phyloP scores from a whole-genome alignment of 2,329 filamentous ascomycete species.

The Fusarium tjaetaba region DNA sequence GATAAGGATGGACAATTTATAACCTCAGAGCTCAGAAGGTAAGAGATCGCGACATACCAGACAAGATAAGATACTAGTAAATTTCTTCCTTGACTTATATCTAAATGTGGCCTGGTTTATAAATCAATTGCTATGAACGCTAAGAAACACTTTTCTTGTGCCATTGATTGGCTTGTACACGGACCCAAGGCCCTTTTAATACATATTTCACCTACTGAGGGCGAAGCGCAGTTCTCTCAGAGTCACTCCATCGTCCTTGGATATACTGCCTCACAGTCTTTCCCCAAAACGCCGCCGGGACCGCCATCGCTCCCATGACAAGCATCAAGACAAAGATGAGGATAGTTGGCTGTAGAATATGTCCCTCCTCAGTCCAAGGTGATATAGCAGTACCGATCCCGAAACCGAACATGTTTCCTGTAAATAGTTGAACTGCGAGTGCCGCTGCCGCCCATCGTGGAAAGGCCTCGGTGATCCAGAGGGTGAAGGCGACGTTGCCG shows the following conservation, averaged over 20 bases:
- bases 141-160: not conserved
- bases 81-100: accelerated
- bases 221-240: slow-evolving; percentile 25
- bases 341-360: slow-evolving; percentile 16
- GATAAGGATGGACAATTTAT: not conserved
- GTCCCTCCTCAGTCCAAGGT: not conserved
- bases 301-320: slow-evolving; percentile 16
- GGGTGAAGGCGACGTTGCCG: slow-evolving; percentile 26
- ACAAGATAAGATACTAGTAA: accelerated
- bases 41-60: accelerated
- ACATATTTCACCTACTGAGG: not conserved
- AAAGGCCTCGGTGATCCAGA: slow-evolving; percentile 35
- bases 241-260: slow-evolving; percentile 33
- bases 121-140: not conserved
- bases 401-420: slow-evolving; percentile 21
- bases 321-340: slow-evolving; percentile 13
- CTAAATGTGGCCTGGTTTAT: accelerated
- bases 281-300: slow-evolving; percentile 34
- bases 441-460: slow-evolving; percentile 26
- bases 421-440: slow-evolving; percentile 20
- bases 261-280: slow-evolving; percentile 31
- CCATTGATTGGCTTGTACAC: not conserved
- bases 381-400: slow-evolving; percentile 14
- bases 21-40: accelerated
- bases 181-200: not conserved